Conservation (phyloP, 208 protist genomes). For the Acanthamoeba culbertsoni region DNA sequence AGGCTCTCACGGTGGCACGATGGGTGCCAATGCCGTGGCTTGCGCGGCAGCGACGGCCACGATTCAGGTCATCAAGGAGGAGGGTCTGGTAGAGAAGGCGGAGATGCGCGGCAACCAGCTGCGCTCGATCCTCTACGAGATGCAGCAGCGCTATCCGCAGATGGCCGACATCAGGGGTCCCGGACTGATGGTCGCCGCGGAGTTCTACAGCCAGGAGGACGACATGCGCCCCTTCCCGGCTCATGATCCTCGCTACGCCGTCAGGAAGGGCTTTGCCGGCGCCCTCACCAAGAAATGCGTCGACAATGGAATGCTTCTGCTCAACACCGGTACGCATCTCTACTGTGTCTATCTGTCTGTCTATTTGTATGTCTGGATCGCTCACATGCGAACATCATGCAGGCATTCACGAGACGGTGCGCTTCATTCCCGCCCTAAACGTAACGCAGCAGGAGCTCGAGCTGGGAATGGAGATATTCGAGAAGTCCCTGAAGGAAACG, state of each 20-base stretch:
- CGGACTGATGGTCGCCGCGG: constrained; percentile 73
- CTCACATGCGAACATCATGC: not conserved
- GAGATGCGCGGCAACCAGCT: constrained; percentile 63
- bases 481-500: constrained; percentile 48
- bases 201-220: constrained; percentile 60
- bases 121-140: not conserved
- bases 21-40: constrained; percentile 79
- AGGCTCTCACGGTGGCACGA: constrained; percentile 68
- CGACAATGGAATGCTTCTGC: constrained; percentile 61
- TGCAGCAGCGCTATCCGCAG: not conserved
- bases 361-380: not conserved
- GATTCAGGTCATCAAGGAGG: constrained; percentile 78
- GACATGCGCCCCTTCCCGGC: constrained; percentile 22
- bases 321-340: not conserved
- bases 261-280: constrained; percentile 53
- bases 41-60: constrained; percentile 79
- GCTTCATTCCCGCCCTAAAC: constrained; percentile 75
- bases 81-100: constrained; percentile 75
- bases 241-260: not conserved
- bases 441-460: constrained; percentile 63
- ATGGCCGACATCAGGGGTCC: constrained; percentile 67
- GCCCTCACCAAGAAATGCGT: constrained; percentile 27
- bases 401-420: constrained; percentile 69
- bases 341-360: not conserved
- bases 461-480: constrained; percentile 62